Evolutionary conservation across 2,329 filamentous ascomycete species (phyloP).

Genomic region (Lachnellula arida): DNA sequence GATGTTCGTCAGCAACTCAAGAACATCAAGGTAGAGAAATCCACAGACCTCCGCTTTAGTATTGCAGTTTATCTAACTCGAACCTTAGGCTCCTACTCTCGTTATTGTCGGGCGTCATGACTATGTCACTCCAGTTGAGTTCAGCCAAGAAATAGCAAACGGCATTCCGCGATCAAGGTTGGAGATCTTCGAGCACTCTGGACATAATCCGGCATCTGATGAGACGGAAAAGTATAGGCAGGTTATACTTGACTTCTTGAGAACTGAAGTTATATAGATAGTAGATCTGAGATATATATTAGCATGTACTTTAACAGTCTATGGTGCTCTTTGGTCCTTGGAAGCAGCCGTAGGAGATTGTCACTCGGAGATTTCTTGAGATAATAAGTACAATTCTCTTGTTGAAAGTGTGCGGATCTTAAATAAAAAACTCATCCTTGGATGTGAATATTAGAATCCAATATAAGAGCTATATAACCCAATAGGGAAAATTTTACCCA

Average conservation of each 20-base stretch:
- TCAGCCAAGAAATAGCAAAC: conserved; percentile 1
- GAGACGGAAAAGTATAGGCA: background rate
- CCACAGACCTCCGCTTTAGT: background rate
- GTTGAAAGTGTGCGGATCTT: no score
- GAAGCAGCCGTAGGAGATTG: no score
- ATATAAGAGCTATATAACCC: no score
- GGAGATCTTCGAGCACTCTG: conserved; percentile 4
- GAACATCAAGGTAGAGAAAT: background rate
- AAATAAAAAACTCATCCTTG: no score
- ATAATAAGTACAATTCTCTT: no score
- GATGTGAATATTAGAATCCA: no score
- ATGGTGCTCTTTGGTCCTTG: no score
- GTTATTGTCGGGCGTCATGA: conserved; percentile 4
- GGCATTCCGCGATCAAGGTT: background rate
- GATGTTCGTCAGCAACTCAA: conserved; percentile 1
- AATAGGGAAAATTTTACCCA: no score
- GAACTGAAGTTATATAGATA: background rate
- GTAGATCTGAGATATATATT: no score
- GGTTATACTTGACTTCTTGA: background rate
- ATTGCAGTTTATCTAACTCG: background rate
- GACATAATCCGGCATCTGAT: conserved; percentile 1
- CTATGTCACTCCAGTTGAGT: background rate
- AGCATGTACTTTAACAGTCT: no score
- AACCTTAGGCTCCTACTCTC: background rate
- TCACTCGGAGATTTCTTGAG: no score